phyloP scores from a whole-genome alignment of 495 filamentous ascomycete genomes.

The Aspergillus asperescens region DNA sequence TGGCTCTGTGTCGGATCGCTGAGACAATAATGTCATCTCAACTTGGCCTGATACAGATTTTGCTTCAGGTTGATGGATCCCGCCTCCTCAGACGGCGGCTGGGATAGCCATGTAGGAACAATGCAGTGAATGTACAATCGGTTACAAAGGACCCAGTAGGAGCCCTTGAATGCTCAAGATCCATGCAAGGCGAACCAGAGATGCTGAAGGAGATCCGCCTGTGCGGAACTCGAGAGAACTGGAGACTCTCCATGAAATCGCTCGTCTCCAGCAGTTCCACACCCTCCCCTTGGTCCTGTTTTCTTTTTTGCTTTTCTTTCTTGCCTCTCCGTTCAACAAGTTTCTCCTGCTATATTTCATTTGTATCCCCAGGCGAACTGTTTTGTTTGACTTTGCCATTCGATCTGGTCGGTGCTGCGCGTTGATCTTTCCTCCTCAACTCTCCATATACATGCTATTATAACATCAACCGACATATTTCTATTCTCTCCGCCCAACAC shows the following conservation, averaged over 20 bases:
- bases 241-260: conserved; percentile 1
- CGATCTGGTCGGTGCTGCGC: conserved; percentile 5
- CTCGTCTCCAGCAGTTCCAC: conserved; percentile 16
- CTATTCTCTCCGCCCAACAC: neutral
- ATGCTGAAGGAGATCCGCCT: neutral
- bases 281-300: conserved; percentile 16
- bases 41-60: neutral
- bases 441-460: conserved; percentile 1
- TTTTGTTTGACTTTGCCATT: conserved; percentile 5
- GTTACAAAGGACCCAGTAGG: no score
- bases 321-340: conserved; percentile 2
- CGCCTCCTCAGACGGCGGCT: no score
- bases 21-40: conserved; percentile 1
- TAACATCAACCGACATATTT: neutral
- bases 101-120: neutral
- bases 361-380: conserved; percentile 16
- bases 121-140: neutral
- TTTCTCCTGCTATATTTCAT: conserved; percentile 20
- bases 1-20: neutral
- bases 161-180: no score
- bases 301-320: conserved; percentile 9
- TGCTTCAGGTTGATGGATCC: neutral
- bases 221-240: neutral
- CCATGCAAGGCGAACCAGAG: conserved; percentile 8
- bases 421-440: neutral